phyloP scores from a whole-genome alignment of 768 basidiomycete genomes.

The Clitopilus passeckerianus region DNA sequence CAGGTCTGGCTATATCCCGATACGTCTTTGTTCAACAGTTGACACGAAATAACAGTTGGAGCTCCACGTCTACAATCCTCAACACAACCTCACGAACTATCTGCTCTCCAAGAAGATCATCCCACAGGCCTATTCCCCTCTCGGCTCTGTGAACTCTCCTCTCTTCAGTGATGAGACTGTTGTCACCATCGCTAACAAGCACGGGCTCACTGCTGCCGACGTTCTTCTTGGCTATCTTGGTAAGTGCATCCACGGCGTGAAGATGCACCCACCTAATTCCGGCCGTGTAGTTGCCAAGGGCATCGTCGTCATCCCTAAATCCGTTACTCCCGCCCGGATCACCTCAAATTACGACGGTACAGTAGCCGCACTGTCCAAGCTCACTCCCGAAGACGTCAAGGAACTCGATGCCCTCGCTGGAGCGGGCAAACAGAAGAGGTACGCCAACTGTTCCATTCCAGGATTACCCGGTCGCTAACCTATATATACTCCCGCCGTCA shows the following conservation, averaged over 20 bases:
- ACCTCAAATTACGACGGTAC: slow-evolving; percentile 52
- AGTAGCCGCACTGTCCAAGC: slow-evolving; percentile 35
- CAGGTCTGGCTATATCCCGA: slow-evolving; percentile 37
- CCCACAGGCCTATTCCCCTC: slow-evolving; percentile 77
- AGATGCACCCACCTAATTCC: neutral
- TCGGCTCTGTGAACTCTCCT: slow-evolving; percentile 66
- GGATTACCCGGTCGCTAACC: neutral
- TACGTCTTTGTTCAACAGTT: neutral
- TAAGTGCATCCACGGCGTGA: slow-evolving; percentile 21
- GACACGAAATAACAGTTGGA: slow-evolving; percentile 45
- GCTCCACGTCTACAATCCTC: slow-evolving; percentile 70
- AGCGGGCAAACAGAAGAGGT: slow-evolving; percentile 62
- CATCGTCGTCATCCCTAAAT: slow-evolving; percentile 69
- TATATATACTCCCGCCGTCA: slow-evolving; percentile 12
- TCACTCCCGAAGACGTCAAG: slow-evolving; percentile 48
- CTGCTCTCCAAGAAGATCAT: slow-evolving; percentile 62
- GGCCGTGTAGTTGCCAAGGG: slow-evolving; percentile 50
- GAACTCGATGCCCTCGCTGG: slow-evolving; percentile 54
- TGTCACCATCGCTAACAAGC: slow-evolving; percentile 51
- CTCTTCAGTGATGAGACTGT: slow-evolving; percentile 61
- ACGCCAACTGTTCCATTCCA: slow-evolving; percentile 6
- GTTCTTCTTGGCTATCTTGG: slow-evolving; percentile 61
- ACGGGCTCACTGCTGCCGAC: slow-evolving; percentile 49
- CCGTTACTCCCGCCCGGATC: slow-evolving; percentile 69
- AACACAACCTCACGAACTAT: slow-evolving; percentile 62